Percentiles rank a stretch among this genome's conserved stretches.
Conservation (phyloP, 192 early-diverging fungal species). For the Spinellus fusiger region DNA sequence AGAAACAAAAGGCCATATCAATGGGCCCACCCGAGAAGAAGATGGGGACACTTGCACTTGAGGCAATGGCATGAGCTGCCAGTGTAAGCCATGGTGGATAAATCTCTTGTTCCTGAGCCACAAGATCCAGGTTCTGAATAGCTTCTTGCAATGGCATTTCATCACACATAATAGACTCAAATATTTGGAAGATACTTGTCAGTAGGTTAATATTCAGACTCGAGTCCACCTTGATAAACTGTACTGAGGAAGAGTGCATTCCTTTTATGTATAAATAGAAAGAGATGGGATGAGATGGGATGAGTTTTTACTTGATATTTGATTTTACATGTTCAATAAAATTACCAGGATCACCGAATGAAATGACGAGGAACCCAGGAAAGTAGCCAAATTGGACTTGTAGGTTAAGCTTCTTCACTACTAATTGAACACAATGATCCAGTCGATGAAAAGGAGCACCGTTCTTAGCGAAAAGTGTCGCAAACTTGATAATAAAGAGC, state of each 20-base stretch:
- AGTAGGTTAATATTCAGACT: slow-evolving; percentile 7
- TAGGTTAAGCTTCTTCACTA: slow-evolving; percentile 3
- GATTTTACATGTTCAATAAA: neutral
- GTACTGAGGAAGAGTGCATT: slow-evolving; percentile 6
- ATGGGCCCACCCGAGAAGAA: slow-evolving; percentile 9
- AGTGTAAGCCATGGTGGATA: slow-evolving; percentile 14
- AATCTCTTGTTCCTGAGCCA: neutral
- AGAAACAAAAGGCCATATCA: slow-evolving; percentile 9
- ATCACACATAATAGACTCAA: slow-evolving; percentile 14
- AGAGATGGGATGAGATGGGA: too few species aligned
- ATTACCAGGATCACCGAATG: slow-evolving; percentile 14
- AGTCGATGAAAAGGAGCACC: slow-evolving; percentile 18
- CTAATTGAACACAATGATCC: slow-evolving; percentile 11
- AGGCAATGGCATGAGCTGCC: slow-evolving; percentile 7
- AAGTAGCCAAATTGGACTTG: slow-evolving; percentile 17
- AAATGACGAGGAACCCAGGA: slow-evolving; percentile 17
- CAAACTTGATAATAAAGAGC: slow-evolving; percentile 9
- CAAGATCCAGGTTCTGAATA: neutral
- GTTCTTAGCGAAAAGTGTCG: neutral
- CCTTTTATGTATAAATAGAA: neutral
- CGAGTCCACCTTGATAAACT: slow-evolving; percentile 14
- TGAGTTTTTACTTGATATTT: too few species aligned
- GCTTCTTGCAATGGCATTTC: slow-evolving; percentile 9
- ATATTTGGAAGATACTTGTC: slow-evolving; percentile 9
- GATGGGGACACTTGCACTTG: slow-evolving; percentile 9